Conservation (phyloP, 2,329 filamentous ascomycete species). For the Lasiodiplodia gonubiensis region DNA sequence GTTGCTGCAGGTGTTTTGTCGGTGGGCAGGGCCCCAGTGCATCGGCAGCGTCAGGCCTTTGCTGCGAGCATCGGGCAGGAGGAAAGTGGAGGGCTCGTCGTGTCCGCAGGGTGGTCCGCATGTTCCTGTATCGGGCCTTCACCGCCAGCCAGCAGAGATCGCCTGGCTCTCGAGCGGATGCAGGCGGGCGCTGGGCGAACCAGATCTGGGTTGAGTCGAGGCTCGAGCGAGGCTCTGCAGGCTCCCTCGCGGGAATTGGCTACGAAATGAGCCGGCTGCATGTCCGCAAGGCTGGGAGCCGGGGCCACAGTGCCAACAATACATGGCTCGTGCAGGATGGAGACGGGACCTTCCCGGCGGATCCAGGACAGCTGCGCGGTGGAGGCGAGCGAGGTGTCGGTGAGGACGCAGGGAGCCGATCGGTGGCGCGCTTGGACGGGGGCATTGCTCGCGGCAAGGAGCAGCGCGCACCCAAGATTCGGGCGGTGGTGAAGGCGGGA, state of each 20-base stretch:
- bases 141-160: conserved; percentile 1
- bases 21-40: not conserved
- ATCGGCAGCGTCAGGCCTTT: conserved; percentile 8
- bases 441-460: not conserved
- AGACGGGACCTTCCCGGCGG: conserved; percentile 25
- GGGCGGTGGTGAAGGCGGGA: not conserved
- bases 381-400: conserved; percentile 15
- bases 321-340: conserved; percentile 24
- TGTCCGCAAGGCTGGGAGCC: conserved; percentile 13
- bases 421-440: not conserved
- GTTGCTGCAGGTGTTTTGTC: not conserved
- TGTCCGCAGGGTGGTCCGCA: conserved; percentile 1
- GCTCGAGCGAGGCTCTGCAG: not conserved
- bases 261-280: conserved; percentile 15
- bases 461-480: not conserved
- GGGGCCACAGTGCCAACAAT: conserved; percentile 21
- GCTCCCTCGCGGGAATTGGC: not conserved
- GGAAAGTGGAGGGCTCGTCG: conserved; percentile 9
- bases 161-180: conserved; percentile 7
- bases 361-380: conserved; percentile 21
- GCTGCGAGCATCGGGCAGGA: conserved; percentile 9
- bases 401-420: conserved; percentile 19
- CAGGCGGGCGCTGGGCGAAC: conserved; percentile 4
- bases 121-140: conserved; percentile 14
- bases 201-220: not conserved